These are phyloP conservation scores for Suhomyces bolitotheri DNA, from an alignment of 1,139 yeast species.

Conservation along the genomic window DNA sequence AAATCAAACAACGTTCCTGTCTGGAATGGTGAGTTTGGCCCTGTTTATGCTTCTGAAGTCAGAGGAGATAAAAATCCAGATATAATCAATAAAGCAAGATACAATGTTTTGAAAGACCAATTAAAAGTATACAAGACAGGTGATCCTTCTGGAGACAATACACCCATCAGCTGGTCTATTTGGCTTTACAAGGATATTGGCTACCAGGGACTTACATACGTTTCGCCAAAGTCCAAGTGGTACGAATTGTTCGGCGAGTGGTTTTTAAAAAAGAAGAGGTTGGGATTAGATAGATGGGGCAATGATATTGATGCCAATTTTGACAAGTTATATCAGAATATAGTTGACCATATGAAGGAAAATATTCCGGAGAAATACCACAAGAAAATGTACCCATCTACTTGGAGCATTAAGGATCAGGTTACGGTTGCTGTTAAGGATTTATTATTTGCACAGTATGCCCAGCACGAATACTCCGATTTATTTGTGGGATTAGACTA, in stretches of 20 bases:
- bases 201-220: slow-evolving; percentile 47
- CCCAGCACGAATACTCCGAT: slow-evolving; percentile 45
- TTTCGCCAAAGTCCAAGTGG: slow-evolving; percentile 43
- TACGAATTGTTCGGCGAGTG: slow-evolving; percentile 39
- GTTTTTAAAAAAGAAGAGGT: slow-evolving; percentile 39
- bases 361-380: slow-evolving; percentile 34
- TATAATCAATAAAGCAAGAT: slow-evolving; percentile 36
- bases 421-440: slow-evolving; percentile 40
- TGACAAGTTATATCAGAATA: slow-evolving; percentile 32
- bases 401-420: slow-evolving; percentile 37
- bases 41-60: slow-evolving; percentile 43
- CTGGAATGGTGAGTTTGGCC: slow-evolving; percentile 56
- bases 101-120: slow-evolving; percentile 43
- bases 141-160: slow-evolving; percentile 46
- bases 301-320: slow-evolving; percentile 40
- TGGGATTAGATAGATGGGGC: slow-evolving; percentile 52
- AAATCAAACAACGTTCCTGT: slow-evolving; percentile 38
- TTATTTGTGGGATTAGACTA: slow-evolving; percentile 37
- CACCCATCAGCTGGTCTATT: slow-evolving; percentile 48
- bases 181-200: slow-evolving; percentile 56
- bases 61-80: slow-evolving; percentile 42
- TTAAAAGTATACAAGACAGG: slow-evolving; percentile 40
- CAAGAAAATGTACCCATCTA: slow-evolving; percentile 34
- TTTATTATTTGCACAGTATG: slow-evolving; percentile 40
- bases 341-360: slow-evolving; percentile 34